Conservation (phyloP, 75 land plant genomes). For the Pinus taeda region DNA sequence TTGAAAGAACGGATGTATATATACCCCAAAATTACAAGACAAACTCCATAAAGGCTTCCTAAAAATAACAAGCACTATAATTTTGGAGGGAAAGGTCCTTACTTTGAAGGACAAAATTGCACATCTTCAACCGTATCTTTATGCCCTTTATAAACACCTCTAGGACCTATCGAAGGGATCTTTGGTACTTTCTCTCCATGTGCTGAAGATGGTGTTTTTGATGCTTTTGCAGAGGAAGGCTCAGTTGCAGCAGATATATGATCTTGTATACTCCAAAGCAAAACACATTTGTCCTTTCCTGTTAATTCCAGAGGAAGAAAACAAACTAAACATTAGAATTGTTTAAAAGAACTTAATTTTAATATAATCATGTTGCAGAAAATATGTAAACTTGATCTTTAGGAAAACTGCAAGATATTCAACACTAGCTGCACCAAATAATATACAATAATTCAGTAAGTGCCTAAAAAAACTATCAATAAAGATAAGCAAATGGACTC, state of each 20-base stretch:
- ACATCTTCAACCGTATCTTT: slow-evolving; percentile 97
- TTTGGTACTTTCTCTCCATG: slow-evolving; percentile 30
- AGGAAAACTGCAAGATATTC: background rate
- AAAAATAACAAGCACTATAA: too few species aligned
- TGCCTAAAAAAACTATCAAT: background rate
- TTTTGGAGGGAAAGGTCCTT: background rate
- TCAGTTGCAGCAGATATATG: slow-evolving; percentile 55
- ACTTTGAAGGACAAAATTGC: slow-evolving; percentile 95
- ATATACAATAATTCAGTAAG: background rate
- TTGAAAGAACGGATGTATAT: too few species aligned
- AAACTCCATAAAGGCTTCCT: too few species aligned
- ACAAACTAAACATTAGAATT: background rate
- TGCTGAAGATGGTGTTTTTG: slow-evolving; percentile 29
- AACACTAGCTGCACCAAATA: background rate
- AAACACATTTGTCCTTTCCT: slow-evolving; percentile 92
- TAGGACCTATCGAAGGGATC: slow-evolving; percentile 61
- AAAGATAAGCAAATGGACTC: background rate
- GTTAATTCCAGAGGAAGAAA: background rate
- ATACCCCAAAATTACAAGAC: too few species aligned
- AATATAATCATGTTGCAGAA: background rate
- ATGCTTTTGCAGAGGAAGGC: slow-evolving; percentile 25
- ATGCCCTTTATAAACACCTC: slow-evolving; percentile 84
- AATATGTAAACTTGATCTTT: background rate
- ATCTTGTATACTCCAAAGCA: slow-evolving; percentile 97
- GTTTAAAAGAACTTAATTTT: background rate